phyloP scores from a whole-genome alignment of 2,329 filamentous ascomycete species.

The Annulohypoxylon truncatum region DNA sequence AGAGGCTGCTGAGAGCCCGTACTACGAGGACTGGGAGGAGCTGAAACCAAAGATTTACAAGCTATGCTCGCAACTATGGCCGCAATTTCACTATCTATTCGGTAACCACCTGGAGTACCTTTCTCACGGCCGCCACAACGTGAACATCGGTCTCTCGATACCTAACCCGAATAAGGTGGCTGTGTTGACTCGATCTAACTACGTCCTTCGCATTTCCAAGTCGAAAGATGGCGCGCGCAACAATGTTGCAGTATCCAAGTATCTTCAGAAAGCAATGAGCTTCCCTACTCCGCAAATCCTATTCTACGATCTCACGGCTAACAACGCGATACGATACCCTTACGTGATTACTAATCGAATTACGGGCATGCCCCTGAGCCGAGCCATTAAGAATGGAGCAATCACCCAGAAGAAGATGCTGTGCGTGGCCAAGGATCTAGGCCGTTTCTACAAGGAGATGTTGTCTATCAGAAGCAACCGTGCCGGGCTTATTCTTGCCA shows the following conservation, averaged over 20 bases:
- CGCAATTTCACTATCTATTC: no score
- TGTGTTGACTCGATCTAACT: not conserved
- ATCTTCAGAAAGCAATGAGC: not conserved
- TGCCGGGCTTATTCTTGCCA: not conserved
- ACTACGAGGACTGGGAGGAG: no score
- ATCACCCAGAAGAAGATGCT: not conserved
- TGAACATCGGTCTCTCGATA: not conserved
- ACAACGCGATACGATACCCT: not conserved
- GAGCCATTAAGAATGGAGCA: not conserved
- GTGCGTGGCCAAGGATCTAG: not conserved
- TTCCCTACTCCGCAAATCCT: not conserved
- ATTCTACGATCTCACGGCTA: not conserved
- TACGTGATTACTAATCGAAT: not conserved
- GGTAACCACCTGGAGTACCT: not conserved
- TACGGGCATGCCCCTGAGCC: not conserved
- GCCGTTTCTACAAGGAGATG: no score
- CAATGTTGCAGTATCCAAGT: not conserved
- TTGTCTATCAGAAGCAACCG: not conserved
- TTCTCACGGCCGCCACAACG: not conserved
- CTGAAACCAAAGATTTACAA: no score
- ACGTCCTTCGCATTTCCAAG: not conserved
- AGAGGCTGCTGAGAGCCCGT: no score
- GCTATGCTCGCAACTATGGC: no score
- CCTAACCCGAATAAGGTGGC: no score
- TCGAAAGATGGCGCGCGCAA: not conserved